Evolutionary conservation across 2,329 filamentous ascomycete species (phyloP), one percentile per base, ranked within the genome.

Genomic region (Xylariaceae sp.): DNA sequence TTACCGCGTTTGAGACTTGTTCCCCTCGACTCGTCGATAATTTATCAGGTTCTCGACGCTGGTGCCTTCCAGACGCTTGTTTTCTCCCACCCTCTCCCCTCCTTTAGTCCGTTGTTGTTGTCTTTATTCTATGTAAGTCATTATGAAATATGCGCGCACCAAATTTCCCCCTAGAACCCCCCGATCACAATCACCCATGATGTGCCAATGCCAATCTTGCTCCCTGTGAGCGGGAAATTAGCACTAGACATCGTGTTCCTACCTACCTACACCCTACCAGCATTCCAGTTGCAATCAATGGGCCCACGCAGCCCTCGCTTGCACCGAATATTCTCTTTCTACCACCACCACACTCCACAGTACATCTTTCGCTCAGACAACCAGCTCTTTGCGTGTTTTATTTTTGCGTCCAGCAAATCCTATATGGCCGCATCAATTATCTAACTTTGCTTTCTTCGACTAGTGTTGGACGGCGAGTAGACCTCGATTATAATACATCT

Each of bases 1-100:
- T 43, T 44, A 51, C 49, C 44, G 43, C 50, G 44, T 44, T n/a
- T 47, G 41, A 44, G 44, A 47, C 48, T 47, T 46, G 50, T 49
- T 43, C 47, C 36, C 34, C 13, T 29, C 35, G 43, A 40, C 47
- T 44, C 29, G 47, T 46, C 47, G 47, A 52, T 40, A 37, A 9
- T 32, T 36, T 37, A 41, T 39, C 36, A 43, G 36, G 49, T 50
- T 47, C 45, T 48, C 44, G 38, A 50, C 48, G 48, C 43, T 50
- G 50, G 50, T 52, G 50, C 38, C 50, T 52, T 47, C 47, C 46
- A 45, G 34, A 36, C 32, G 33, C 18, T 15, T 27, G n/a, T 48
- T 34, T 18, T 18, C 23, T 32, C 11, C 15, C 14, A 11, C 23
- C 23, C 17, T 27, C 24, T 17, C 29, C 34, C 26, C 32, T 13